phyloP scores from a whole-genome alignment of 1,284 basidiomycete species.

The Gymnopus androsaceus region DNA sequence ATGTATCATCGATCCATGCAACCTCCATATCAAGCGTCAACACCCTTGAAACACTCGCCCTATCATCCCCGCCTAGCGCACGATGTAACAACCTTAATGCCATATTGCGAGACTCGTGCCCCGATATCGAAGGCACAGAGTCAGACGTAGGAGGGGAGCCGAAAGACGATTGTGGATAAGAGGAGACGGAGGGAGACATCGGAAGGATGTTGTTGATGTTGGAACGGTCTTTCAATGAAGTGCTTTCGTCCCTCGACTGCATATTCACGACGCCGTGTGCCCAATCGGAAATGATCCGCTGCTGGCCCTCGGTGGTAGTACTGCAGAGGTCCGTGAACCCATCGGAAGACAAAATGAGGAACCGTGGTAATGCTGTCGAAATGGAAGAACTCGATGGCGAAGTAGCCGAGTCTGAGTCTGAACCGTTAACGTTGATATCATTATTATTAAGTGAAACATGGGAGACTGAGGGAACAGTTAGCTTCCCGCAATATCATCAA shows the following conservation, averaged over 20 bases:
- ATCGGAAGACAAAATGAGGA: slow-evolving; percentile 66
- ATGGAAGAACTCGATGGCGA: neutral
- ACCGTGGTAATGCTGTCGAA: slow-evolving; percentile 33
- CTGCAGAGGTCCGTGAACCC: slow-evolving; percentile 66
- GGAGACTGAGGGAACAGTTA: too few relatives aligned
- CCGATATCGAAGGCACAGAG: slow-evolving; percentile 1
- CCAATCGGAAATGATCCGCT: slow-evolving; percentile 50
- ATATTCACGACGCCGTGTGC: slow-evolving; percentile 37
- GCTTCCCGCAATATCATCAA: too few relatives aligned
- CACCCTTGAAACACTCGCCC: slow-evolving; percentile 54
- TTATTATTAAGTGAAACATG: slow-evolving; percentile 45
- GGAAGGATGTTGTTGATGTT: slow-evolving; percentile 19
- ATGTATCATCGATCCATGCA: slow-evolving; percentile 72
- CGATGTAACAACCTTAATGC: slow-evolving; percentile 59
- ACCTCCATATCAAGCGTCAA: slow-evolving; percentile 65
- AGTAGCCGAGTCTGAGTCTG: neutral
- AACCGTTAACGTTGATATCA: slow-evolving; percentile 18
- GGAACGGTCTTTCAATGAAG: neutral
- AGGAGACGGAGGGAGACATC: slow-evolving; percentile 13
- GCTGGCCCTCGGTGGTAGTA: slow-evolving; percentile 42
- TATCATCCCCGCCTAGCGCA: slow-evolving; percentile 59
- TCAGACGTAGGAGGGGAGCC: slow-evolving; percentile 1
- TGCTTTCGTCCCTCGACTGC: neutral
- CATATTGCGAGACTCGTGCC: slow-evolving; percentile 42
- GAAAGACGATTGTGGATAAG: slow-evolving; percentile 6